Conservation (phyloP, 192 early-diverging fungal genomes). For the Coemansia sp. region DNA sequence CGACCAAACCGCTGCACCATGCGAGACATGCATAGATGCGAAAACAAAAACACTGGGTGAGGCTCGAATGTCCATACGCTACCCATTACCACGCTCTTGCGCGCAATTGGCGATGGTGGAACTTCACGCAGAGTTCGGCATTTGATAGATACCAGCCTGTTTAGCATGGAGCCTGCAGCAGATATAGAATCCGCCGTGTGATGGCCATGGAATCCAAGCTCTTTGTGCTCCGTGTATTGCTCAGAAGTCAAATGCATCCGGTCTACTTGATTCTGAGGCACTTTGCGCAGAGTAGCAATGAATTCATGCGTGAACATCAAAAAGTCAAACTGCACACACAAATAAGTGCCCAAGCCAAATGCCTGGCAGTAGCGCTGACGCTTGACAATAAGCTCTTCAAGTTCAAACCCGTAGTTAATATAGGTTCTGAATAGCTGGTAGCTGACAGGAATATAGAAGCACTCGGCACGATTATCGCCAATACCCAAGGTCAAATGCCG, state of each 20-base stretch:
- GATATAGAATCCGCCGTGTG: not conserved
- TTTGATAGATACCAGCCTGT: not conserved
- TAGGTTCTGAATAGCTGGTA: slow-evolving; percentile 82
- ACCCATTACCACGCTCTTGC: slow-evolving; percentile 86
- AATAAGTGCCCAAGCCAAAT: slow-evolving; percentile 81
- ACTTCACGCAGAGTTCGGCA: slow-evolving; percentile 54
- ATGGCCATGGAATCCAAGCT: slow-evolving; percentile 15
- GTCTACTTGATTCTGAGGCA: slow-evolving; percentile 55
- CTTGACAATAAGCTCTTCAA: slow-evolving; percentile 88
- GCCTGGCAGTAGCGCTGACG: slow-evolving; percentile 84
- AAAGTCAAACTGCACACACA: slow-evolving; percentile 88
- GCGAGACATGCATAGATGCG: slow-evolving; percentile 70
- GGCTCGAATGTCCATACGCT: slow-evolving; percentile 83
- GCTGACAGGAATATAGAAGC: slow-evolving; percentile 84
- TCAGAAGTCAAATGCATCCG: slow-evolving; percentile 45
- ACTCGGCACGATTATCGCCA: slow-evolving; percentile 88
- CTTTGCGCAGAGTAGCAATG: slow-evolving; percentile 76
- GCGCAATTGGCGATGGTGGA: slow-evolving; percentile 71
- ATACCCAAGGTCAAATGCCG: slow-evolving; percentile 82
- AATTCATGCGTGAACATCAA: slow-evolving; percentile 94
- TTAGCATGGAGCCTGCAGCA: not conserved
- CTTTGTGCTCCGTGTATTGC: slow-evolving; percentile 13
- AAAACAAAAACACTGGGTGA: slow-evolving; percentile 54
- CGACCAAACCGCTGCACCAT: slow-evolving; percentile 88
- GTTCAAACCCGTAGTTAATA: slow-evolving; percentile 76